Conservation (phyloP, 2,329 filamentous ascomycete genomes). For the Aspergillus versicolor region DNA sequence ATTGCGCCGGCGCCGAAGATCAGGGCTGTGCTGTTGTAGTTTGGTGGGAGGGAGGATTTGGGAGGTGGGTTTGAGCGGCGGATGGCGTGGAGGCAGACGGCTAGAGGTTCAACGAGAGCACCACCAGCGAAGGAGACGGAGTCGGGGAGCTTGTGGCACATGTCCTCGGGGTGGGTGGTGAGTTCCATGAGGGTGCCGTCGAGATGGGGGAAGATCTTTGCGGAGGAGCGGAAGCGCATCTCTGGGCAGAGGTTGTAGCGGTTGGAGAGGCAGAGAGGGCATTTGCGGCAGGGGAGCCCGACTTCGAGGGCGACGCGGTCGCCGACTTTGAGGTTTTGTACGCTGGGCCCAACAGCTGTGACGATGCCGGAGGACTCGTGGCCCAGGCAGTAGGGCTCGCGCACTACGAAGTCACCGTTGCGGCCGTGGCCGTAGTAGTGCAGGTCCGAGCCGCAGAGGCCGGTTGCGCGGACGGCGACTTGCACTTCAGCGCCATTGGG, state of each 20-base stretch:
- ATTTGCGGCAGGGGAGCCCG: conserved; percentile 74
- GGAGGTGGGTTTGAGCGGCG: conserved; percentile 53
- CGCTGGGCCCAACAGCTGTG: conserved; percentile 65
- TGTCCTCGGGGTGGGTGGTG: conserved; percentile 61
- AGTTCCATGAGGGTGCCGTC: conserved; percentile 64
- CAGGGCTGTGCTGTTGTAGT: conserved; percentile 49
- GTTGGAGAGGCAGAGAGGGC: conserved; percentile 53
- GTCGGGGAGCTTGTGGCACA: conserved; percentile 59
- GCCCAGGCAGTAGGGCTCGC: conserved; percentile 76
- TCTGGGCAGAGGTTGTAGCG: conserved; percentile 63
- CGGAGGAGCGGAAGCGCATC: conserved; percentile 59
- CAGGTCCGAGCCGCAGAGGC: conserved; percentile 69
- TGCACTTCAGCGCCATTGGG: conserved; percentile 59
- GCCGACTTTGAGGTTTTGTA: conserved; percentile 64
- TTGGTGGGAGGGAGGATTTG: conserved; percentile 30
- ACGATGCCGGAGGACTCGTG: conserved; percentile 79
- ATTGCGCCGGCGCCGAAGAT: conserved; percentile 64
- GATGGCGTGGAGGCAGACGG: conserved; percentile 61
- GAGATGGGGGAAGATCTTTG: conserved; percentile 60
- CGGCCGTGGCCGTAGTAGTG: conserved; percentile 87
- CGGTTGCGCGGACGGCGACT: conserved; percentile 63
- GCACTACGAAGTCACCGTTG: conserved; percentile 82
- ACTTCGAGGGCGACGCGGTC: conserved; percentile 93
- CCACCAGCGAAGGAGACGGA: conserved; percentile 55
- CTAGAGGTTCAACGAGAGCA: conserved; percentile 60